Evolutionary conservation across 345 rosid species (phyloP), one percentile per base, ranked within the genome.

Genomic region (Angophora floribunda): DNA sequence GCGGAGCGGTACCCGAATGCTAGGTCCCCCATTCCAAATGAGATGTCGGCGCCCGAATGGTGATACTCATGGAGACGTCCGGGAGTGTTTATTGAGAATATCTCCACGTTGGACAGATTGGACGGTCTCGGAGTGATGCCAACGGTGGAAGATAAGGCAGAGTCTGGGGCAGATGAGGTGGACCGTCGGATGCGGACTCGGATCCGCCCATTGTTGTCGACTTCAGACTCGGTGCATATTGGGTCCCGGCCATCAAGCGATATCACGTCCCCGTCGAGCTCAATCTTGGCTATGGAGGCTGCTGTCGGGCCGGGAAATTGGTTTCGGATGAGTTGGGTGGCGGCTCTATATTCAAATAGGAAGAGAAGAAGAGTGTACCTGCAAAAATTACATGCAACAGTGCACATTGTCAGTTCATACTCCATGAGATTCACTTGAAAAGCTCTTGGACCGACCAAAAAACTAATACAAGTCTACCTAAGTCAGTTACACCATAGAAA

Each of bases 1-100:
- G 90, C 93, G 65, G 95, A 91, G 59, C 95, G 94, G 90, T 90
- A 93, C 47, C 93, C 95, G n/a, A 91, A 93, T n/a, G 90, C 93
- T 87, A 93, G 45, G 24, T 95, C 95, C 21, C 94, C 95, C 32
- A 90, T 92, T 47, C 95, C 93, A 53, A 94, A 92, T 87, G 93
- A 88, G 47, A 91, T 94, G 88, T 95, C 95, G 49, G 92, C 91
- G 47, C 87, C 89, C 1, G 87, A 53, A 44, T 88, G 87, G 80
- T 87, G 89, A 30, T 86, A 87, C 13, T 87, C 87, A 28, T 88
- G 89, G 53, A 86, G 61, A 8, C 91, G 90, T 28, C 90, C 91
- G 6, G 94, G 94, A 10, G 95, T 94, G 79, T 90, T 92, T 13
- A 93, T 91, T 4, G 95, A 94, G 67, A 92, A 94, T 21, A 94